Evolutionary conservation across 805 yeast genomes (phyloP), one percentile per base, ranked within the genome.

Genomic region (Kodamaea leandrae): DNA sequence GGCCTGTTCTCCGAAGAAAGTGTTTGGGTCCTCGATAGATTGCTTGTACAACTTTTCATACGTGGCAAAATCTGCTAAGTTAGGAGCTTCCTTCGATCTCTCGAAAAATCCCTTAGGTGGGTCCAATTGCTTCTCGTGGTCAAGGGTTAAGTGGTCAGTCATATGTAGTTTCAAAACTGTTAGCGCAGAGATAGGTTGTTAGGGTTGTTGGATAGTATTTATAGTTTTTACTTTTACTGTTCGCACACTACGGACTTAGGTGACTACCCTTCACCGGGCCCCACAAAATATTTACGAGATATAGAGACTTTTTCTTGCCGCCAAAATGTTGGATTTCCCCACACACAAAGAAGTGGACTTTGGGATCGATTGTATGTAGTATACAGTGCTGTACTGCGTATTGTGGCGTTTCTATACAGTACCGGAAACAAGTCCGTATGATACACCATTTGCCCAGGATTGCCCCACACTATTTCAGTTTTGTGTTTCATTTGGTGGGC

Each of bases 1-100:
- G 13, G 82, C 86, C 61, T 65, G 65, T 8, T 70, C 68, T 37
- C 81, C 82, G 50, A 77, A 80, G 52, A 80, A 80, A 23, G 52
- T 51, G 40, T 67, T 64, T 2, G 86, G 85, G 46, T 77, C 64
- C 40, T 71, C 71, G 49, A 80, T 73, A 18, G 83, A 77, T 55
- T 80, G 75, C 44, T 74, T 60, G 63, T 80, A 77, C 64, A 74
- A 51, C 39, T 61, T 50, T 43, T 71, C 53, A 58, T 80, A 80
- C 43, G 77, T 71, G 15, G 66, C 80, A 39, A 78, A 62, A 26
- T 74, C 71, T 19, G 65, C 47, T 43, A 79, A 55, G 56, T 75
- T 67, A 8, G 83, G 78, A 49, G 57, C 37, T 34, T 60, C 61
- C 26, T 68, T 61, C 49, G 77, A 73, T 45, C 77, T 60, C 24